These are phyloP conservation scores for Thalassiosira exigua DNA, from an alignment of 352 stramenopile species.

Conservation along the genomic window DNA sequence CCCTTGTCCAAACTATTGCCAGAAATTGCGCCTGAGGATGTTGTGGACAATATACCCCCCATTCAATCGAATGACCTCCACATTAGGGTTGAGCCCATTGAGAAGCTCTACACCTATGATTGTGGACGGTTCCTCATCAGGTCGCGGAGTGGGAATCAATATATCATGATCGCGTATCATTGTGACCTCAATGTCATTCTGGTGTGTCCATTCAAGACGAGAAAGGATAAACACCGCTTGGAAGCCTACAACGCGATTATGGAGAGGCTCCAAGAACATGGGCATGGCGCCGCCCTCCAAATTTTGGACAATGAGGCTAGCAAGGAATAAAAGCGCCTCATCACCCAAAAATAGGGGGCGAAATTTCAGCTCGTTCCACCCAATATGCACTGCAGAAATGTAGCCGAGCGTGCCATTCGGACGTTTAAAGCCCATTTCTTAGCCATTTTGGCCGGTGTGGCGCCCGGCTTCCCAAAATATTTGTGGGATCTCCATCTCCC, in stretches of 20 bases:
- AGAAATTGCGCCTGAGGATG: neutral
- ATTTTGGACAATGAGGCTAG: conserved; percentile 57
- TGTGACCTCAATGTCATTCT: conserved; percentile 65
- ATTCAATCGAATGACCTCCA: neutral
- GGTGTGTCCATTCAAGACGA: conserved; percentile 47
- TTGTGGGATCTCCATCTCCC: conserved; percentile 54
- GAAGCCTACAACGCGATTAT: conserved; percentile 43
- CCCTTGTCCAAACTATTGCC: neutral
- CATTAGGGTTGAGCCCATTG: conserved; percentile 6
- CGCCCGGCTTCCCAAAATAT: conserved; percentile 57
- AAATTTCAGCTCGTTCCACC: conserved; percentile 49
- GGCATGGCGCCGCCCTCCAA: conserved; percentile 26
- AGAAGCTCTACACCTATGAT: conserved; percentile 53
- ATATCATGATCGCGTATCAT: conserved; percentile 66
- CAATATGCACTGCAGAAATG: conserved; percentile 50
- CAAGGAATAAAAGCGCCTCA: conserved; percentile 27
- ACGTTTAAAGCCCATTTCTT: conserved; percentile 71
- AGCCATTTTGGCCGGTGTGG: conserved; percentile 32
- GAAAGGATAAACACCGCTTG: conserved; percentile 28
- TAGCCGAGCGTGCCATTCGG: conserved; percentile 62
- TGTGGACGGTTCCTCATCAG: conserved; percentile 52
- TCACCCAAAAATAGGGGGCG: conserved; percentile 29
- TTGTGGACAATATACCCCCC: neutral
- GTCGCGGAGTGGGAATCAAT: conserved; percentile 59
- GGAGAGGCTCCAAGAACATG: neutral